Percentiles rank a stretch among this genome's conserved stretches.
Evolutionary conservation across 257 asterid species (phyloP).

Genomic region (Fraxinus excelsior): DNA sequence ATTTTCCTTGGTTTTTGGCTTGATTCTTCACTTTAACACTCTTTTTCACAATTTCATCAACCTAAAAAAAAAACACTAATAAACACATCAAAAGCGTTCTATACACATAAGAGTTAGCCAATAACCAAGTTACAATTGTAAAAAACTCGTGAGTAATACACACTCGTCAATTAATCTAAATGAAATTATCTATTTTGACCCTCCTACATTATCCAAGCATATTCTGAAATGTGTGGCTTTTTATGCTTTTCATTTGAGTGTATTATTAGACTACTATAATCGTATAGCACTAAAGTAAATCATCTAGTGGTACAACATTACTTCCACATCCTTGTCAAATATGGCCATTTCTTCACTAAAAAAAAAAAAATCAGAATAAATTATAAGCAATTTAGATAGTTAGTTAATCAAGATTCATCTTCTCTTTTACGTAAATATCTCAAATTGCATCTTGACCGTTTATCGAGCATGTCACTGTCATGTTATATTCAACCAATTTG

Average conservation of each 20-base stretch:
- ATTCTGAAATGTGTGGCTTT: neutral
- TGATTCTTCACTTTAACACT: no score
- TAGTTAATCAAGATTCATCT: neutral
- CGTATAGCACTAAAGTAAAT: neutral
- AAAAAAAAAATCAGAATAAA: neutral
- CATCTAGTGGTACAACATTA: conserved; percentile 19
- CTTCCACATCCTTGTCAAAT: conserved; percentile 5
- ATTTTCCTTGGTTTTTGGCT: no score
- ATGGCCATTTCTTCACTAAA: neutral
- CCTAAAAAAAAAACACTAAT: no score
- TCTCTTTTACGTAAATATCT: neutral
- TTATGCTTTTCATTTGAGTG: neutral
- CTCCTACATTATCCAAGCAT: no score
- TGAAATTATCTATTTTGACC: no score
- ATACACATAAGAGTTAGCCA: no score
- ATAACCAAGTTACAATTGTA: no score
- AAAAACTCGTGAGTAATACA: no score
- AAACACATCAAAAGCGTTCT: no score
- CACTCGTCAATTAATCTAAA: no score
- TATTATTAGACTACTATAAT: neutral
- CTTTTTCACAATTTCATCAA: no score
- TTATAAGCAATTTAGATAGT: neutral
- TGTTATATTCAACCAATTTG: neutral
- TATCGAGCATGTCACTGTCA: neutral
- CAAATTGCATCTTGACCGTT: neutral